Conservation (phyloP, 768 basidiomycete genomes). For the Mycena floridula region DNA sequence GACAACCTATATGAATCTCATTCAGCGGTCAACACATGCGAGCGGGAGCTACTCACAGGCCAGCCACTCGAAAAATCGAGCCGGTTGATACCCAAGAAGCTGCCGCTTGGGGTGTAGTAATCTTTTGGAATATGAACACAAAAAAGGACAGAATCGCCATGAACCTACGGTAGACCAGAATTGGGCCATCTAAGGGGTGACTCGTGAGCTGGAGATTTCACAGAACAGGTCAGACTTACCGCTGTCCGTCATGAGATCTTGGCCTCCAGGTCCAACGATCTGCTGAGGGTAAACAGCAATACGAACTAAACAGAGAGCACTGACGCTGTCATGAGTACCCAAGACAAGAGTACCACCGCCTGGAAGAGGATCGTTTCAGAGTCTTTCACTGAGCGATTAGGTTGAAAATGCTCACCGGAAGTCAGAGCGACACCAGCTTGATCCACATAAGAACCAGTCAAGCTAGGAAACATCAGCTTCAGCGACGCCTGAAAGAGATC, state of each 20-base stretch:
- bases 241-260: conserved; percentile 37
- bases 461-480: conserved; percentile 21
- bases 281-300: conserved; percentile 8
- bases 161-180: conserved; percentile 45
- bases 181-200: conserved; percentile 41
- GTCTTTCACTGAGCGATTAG: no score
- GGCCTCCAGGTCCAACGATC: conserved; percentile 51
- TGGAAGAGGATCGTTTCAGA: no score
- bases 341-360: conserved; percentile 52
- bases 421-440: conserved; percentile 35
- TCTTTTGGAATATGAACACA: conserved; percentile 21
- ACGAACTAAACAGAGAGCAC: conserved; percentile 2
- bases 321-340: conserved; percentile 34
- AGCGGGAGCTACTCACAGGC: no score
- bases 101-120: conserved; percentile 43
- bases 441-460: conserved; percentile 42
- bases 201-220: no score
- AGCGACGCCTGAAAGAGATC: background rate
- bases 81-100: conserved; percentile 39
- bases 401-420: no score
- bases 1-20: no score
- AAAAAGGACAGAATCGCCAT: background rate
- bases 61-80: conserved; percentile 45
- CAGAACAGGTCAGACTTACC: no score
- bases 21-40: no score